Base-by-base conservation (phyloP, 768 basidiomycete species). In the Amanita rubescens region DNA sequence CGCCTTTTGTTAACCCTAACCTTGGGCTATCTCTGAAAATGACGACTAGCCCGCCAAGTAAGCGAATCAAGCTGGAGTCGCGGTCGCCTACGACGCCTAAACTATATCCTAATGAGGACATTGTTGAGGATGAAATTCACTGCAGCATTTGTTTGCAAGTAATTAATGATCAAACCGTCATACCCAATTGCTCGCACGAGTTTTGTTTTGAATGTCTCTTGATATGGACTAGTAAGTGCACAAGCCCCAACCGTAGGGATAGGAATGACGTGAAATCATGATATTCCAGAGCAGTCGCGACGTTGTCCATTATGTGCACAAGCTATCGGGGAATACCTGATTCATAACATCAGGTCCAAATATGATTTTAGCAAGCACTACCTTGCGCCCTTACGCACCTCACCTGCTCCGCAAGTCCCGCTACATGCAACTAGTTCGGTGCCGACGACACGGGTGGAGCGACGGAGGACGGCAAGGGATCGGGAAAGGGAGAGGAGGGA, bases 131-230 rank as follows among this genome's bases (percentile, higher is more conserved):
- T 5, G 78, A 76, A 42, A 80, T 85, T 20, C 74, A 82, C 59
- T 97, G 94, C 63, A 83, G 86, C 55, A 95, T 97, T 32, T 97
- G 94, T 61, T 72, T 97, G 20, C 90, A 94, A 60, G 56, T 71
- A 10, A 72, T 94, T 49, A 71, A 76, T 12, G 91, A 96, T 69
- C 74, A 87, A 42, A 87, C 93, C 0, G 77, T 94, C 35, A 73
- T 95, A 22, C 90, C 92, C 1, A 76, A 74, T 7, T 96, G 94
- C 67, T 87, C 90, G 1, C 94, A 97, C 72, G 87, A 90, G 62
- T 94, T 94, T 63, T 97, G 94, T 62, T 95, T 95, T 59, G 88
- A 90, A 53, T 97, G 94, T 65, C 75, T 96, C 20, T 71, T 87
- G 44, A 69, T 93, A 1, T 95, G 93, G 94, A 79, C 87, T 50